Conservation (phyloP, 345 rosid genomes). For the Zanthoxylum bungeanum region DNA sequence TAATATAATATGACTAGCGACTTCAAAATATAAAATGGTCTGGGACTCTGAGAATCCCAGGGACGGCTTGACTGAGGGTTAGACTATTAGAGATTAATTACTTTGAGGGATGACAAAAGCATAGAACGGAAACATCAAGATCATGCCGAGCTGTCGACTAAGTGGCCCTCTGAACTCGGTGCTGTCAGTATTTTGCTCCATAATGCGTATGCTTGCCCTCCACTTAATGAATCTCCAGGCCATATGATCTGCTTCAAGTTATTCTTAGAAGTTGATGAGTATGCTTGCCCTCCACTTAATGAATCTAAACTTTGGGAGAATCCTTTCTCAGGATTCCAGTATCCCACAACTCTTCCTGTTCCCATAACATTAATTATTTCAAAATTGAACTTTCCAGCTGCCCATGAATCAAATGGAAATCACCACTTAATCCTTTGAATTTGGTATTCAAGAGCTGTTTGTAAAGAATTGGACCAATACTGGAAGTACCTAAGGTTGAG, state of each 20-base stretch:
- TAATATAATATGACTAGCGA: too few relatives aligned
- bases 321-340: slow-evolving; percentile 31
- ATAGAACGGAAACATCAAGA: slow-evolving; percentile 33
- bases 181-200: slow-evolving; percentile 29
- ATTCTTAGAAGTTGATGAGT: neutral
- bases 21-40: too few relatives aligned
- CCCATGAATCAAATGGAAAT: slow-evolving; percentile 29
- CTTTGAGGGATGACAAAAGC: slow-evolving; percentile 37
- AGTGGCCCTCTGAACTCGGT: slow-evolving; percentile 25
- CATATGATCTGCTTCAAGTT: slow-evolving; percentile 12
- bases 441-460: slow-evolving; percentile 17
- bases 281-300: too few relatives aligned
- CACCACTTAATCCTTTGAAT: slow-evolving; percentile 38
- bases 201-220: slow-evolving; percentile 27
- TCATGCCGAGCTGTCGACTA: slow-evolving; percentile 18
- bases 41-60: too few relatives aligned
- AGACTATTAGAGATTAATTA: too few relatives aligned
- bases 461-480: slow-evolving; percentile 22
- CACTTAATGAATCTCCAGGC: slow-evolving; percentile 34
- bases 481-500: neutral
- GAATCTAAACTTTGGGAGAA: neutral
- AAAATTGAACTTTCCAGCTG: too few relatives aligned
- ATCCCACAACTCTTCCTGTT: slow-evolving; percentile 36
- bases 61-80: too few relatives aligned
- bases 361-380: too few relatives aligned